These are phyloP conservation scores for Pythium sp. DNA, from an alignment of 352 stramenopile species.

Conservation along the genomic window DNA sequence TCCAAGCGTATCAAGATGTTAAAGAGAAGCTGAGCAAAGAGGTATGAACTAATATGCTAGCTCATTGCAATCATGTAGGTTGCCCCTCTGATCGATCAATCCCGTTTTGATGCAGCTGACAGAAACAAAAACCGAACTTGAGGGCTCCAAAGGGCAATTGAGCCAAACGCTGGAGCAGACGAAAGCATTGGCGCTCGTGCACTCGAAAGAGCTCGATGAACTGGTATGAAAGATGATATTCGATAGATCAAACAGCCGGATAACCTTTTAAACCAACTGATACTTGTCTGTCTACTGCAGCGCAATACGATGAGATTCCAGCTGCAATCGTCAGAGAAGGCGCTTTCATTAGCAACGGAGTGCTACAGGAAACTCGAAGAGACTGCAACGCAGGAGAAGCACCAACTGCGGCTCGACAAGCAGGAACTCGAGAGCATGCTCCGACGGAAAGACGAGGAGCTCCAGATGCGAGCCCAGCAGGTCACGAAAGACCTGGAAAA, in stretches of 20 bases:
- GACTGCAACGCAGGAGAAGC: constrained; percentile 22
- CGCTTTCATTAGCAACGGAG: constrained; percentile 13
- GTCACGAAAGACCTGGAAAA: constrained; percentile 14
- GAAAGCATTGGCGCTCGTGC: not conserved
- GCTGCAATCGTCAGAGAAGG: constrained; percentile 4
- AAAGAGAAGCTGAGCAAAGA: constrained; percentile 13
- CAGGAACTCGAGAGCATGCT: constrained; percentile 33
- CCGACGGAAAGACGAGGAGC: constrained; percentile 26
- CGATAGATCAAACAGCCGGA: not conserved
- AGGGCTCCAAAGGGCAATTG: not conserved
- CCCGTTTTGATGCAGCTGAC: not conserved
- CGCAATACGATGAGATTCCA: constrained; percentile 1
- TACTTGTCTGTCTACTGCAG: not conserved
- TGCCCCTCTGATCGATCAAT: not conserved
- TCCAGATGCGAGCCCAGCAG: constrained; percentile 9
- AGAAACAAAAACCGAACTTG: not conserved
- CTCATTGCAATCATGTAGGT: not conserved
- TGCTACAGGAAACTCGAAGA: constrained; percentile 22
- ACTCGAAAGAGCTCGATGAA: constrained; percentile 6
- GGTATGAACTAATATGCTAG: not conserved
- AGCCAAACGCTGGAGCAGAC: not conserved
- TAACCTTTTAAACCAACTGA: not conserved
- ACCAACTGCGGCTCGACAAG: constrained; percentile 31
- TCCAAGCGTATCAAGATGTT: not conserved
- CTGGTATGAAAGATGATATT: constrained; percentile 1